Percentiles rank a stretch among this genome's conserved stretches.
Conservation (phyloP, 2,329 filamentous ascomycete genomes). For the Sphaceloma murrayae region DNA sequence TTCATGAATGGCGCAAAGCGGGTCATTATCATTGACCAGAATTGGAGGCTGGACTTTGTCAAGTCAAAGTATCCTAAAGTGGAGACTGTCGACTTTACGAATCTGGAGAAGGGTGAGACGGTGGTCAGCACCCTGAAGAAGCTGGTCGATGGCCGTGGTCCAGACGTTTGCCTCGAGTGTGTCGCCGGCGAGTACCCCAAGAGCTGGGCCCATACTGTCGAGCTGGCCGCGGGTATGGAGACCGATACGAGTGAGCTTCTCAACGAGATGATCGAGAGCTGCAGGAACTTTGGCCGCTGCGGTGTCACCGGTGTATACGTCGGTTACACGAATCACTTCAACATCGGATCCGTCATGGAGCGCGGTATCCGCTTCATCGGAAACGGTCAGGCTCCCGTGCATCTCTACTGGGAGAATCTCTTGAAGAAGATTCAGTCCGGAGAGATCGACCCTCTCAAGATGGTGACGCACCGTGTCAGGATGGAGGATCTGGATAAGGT, state of each 20-base stretch:
- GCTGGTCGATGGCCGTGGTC: constrained; percentile 57
- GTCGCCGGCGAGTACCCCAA: constrained; percentile 55
- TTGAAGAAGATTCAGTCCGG: constrained; percentile 56
- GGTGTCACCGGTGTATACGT: constrained; percentile 67
- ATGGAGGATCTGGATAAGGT: constrained; percentile 43
- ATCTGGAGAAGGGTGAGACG: constrained; percentile 47
- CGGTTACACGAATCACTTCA: constrained; percentile 64
- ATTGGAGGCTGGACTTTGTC: constrained; percentile 59
- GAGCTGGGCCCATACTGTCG: constrained; percentile 51
- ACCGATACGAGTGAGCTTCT: constrained; percentile 76
- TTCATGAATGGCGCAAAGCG: constrained; percentile 62
- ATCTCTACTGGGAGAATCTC: constrained; percentile 76
- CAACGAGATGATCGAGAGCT: constrained; percentile 71
- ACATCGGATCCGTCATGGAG: constrained; percentile 75
- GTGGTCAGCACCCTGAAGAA: constrained; percentile 66
- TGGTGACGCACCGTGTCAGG: constrained; percentile 66
- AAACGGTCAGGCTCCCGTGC: constrained; percentile 62
- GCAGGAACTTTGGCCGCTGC: constrained; percentile 60
- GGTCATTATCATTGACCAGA: constrained; percentile 71
- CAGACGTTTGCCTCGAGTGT: constrained; percentile 64
- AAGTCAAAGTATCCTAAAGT: constrained; percentile 55
- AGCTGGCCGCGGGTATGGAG: constrained; percentile 57
- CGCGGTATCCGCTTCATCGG: constrained; percentile 70
- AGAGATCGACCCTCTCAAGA: constrained; percentile 64
- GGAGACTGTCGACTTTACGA: constrained; percentile 59